Conservation (phyloP, 176 grass and related monocot genomes). For the Neostapfia colusana region DNA sequence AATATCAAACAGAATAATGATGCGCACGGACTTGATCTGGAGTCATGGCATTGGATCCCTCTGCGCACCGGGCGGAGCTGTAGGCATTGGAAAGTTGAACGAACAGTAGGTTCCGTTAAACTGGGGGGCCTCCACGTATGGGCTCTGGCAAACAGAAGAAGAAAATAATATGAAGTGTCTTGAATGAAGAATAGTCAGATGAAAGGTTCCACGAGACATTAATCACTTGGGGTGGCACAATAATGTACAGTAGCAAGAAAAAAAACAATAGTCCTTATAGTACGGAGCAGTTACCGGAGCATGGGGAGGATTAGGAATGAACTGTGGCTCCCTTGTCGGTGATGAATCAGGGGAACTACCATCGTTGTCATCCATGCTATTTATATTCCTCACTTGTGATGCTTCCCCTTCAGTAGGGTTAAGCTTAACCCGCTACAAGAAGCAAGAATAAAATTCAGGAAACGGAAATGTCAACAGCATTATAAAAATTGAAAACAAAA, state of each 20-base stretch:
- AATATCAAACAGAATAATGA: conserved; percentile 22
- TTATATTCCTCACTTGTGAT: conserved; percentile 53
- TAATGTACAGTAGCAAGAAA: conserved; percentile 1
- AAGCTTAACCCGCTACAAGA: conserved; percentile 63
- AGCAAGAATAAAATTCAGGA: conserved; percentile 35
- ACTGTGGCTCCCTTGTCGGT: conserved; percentile 50
- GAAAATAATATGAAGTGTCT: conserved; percentile 13
- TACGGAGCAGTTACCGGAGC: conserved; percentile 57
- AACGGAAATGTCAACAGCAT: conserved; percentile 26
- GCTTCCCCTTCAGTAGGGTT: conserved; percentile 55
- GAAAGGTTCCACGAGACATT: neutral
- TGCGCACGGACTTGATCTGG: neutral
- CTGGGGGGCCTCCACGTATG: conserved; percentile 89
- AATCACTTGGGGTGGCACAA: neutral
- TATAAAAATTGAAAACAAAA: neutral
- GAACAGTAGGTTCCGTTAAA: conserved; percentile 56
- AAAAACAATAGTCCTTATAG: neutral
- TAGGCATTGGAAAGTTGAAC: conserved; percentile 79
- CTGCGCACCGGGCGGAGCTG: conserved; percentile 76
- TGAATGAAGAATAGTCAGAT: neutral
- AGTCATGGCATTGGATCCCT: conserved; percentile 55
- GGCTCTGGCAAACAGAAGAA: conserved; percentile 65
- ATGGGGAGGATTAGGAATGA: conserved; percentile 51
- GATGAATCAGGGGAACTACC: conserved; percentile 85
- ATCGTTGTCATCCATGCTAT: conserved; percentile 61